Evolutionary conservation across 345 rosid genomes (phyloP).

Genomic region (Eucalyptus sp.): DNA sequence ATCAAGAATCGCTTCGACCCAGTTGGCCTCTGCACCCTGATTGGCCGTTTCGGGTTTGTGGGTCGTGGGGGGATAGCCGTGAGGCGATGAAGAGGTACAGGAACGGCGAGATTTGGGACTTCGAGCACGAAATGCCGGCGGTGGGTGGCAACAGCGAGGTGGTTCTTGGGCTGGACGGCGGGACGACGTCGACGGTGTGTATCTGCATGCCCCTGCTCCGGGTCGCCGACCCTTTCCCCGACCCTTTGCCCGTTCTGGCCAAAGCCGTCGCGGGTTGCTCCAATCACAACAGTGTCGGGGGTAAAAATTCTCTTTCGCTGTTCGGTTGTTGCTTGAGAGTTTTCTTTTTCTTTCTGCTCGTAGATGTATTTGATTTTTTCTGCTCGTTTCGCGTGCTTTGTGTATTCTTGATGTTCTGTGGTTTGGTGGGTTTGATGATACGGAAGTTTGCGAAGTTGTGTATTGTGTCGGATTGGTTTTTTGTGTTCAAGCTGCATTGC

Average conservation of each 20-base stretch:
- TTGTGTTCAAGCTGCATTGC: neutral
- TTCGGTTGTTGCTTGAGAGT: neutral
- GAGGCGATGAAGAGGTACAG: constrained; percentile 40
- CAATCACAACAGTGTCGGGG: constrained; percentile 68
- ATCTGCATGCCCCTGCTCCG: constrained; percentile 47
- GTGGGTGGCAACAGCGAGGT: constrained; percentile 7
- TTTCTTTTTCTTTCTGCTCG: neutral
- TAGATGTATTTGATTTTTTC: neutral
- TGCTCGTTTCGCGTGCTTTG: neutral
- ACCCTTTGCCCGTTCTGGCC: constrained; percentile 27
- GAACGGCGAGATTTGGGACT: constrained; percentile 62
- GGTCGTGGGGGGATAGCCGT: neutral
- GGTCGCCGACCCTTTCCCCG: constrained; percentile 39
- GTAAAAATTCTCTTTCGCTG: constrained; percentile 1
- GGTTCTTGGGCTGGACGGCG: constrained; percentile 62
- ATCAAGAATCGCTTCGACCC: neutral
- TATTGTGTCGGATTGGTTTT: neutral
- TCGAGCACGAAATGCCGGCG: constrained; percentile 26
- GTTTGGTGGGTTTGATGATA: neutral
- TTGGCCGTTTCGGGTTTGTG: neutral
- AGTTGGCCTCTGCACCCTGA: neutral
- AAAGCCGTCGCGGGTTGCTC: constrained; percentile 62
- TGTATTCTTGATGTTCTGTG: neutral
- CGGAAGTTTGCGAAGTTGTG: neutral
- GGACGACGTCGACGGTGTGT: constrained; percentile 70